A percentile compares a stretch with the other conserved stretches of the same genome.
Conservation (phyloP, 257 asterid genomes). For the Ophiorrhiza pumila region DNA sequence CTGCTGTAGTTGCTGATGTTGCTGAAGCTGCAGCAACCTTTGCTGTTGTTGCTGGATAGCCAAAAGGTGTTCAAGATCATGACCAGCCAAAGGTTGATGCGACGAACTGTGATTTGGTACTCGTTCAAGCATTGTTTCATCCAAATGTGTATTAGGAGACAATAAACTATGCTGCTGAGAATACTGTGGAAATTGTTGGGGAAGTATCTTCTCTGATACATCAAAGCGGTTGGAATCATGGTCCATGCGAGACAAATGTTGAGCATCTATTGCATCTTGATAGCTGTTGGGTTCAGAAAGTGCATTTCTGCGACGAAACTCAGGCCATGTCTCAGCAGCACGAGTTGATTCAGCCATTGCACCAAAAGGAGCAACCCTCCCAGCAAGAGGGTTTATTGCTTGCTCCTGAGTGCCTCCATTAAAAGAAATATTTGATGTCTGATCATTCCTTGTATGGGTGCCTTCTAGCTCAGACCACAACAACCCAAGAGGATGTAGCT, state of each 20-base stretch:
- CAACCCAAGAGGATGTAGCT: conserved; percentile 71
- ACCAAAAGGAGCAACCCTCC: conserved; percentile 45
- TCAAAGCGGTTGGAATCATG: conserved; percentile 51
- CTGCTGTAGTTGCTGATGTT: conserved; percentile 50
- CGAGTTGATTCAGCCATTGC: conserved; percentile 38
- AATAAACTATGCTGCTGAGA: conserved; percentile 48
- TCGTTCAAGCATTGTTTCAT: conserved; percentile 55
- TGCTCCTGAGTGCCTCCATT: conserved; percentile 42
- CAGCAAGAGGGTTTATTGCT: conserved; percentile 42
- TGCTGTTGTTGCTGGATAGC: conserved; percentile 75
- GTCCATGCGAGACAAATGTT: conserved; percentile 47
- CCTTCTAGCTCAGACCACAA: conserved; percentile 94
- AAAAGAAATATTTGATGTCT: conserved; percentile 29
- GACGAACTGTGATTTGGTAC: conserved; percentile 46
- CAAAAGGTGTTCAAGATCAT: conserved; percentile 62
- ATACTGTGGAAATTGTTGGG: conserved; percentile 57
- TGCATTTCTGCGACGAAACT: conserved; percentile 42
- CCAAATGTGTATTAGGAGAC: conserved; percentile 52
- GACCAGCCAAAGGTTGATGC: conserved; percentile 60
- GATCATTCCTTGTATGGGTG: conserved; percentile 54
- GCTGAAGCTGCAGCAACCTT: conserved; percentile 73
- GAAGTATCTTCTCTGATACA: conserved; percentile 57
- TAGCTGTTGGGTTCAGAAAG: conserved; percentile 49
- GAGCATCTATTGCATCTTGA: conserved; percentile 53
- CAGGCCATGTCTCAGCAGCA: conserved; percentile 61